Percentiles rank a stretch among this genome's conserved stretches.
Conservation (phyloP, 2,329 filamentous ascomycete genomes). For the Penicillium thymicola region DNA sequence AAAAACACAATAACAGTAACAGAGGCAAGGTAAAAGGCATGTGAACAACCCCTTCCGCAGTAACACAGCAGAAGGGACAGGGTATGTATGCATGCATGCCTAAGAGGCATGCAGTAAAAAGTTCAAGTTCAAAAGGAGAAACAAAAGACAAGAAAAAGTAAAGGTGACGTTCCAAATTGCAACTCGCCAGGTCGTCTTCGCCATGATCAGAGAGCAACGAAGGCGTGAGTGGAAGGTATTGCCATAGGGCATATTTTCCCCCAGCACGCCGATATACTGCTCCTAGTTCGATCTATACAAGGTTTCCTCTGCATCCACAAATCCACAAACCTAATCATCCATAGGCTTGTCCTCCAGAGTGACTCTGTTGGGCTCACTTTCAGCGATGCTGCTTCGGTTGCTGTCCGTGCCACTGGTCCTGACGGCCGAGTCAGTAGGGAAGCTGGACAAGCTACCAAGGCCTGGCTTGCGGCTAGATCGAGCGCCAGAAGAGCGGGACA, state of each 20-base stretch:
- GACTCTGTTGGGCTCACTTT: constrained; percentile 51
- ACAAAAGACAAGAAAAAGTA: background rate
- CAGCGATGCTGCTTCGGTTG: constrained; percentile 36
- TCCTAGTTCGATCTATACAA: constrained; percentile 2
- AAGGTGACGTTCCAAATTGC: background rate
- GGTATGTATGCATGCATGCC: constrained; percentile 9
- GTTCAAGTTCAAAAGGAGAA: background rate
- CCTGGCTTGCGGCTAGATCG: constrained; percentile 50
- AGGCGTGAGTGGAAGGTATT: background rate
- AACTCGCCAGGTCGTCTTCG: constrained; percentile 1
- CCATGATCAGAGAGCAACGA: background rate
- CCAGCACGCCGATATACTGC: background rate
- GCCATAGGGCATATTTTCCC: background rate
- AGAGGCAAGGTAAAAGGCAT: background rate
- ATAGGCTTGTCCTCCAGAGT: constrained; percentile 73
- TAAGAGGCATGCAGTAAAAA: constrained; percentile 1
- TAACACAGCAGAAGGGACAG: constrained; percentile 1
- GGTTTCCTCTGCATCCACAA: background rate
- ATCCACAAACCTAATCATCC: constrained; percentile 56
- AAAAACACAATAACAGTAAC: background rate
- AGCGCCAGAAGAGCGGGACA: constrained; percentile 49
- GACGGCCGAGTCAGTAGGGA: constrained; percentile 22
- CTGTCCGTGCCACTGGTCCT: constrained; percentile 29
- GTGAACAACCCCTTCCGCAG: constrained; percentile 1
- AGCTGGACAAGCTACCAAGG: constrained; percentile 43